These are phyloP conservation scores for Aphanomyces stellatus DNA, from an alignment of 352 stramenopile genomes.

Conservation along the genomic window DNA sequence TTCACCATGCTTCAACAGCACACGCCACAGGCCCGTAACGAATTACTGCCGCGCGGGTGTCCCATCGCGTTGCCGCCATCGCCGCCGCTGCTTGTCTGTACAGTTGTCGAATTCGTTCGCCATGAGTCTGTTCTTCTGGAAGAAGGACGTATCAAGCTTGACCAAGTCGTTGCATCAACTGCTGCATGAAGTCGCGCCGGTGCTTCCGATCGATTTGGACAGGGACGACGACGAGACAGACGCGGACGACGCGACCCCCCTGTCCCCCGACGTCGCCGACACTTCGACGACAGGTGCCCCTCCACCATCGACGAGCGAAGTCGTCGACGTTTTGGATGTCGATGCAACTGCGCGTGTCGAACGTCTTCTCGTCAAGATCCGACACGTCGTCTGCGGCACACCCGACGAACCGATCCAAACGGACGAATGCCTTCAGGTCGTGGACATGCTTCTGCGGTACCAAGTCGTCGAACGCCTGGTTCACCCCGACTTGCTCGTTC, in stretches of 20 bases:
- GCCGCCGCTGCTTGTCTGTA: background rate
- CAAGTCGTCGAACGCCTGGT: slow-evolving; percentile 66
- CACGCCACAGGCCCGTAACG: no score
- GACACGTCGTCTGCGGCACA: slow-evolving; percentile 5
- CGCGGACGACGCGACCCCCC: no score
- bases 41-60: no score
- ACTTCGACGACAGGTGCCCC: background rate
- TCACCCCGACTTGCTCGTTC: slow-evolving; percentile 53
- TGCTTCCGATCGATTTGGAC: background rate
- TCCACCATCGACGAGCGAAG: background rate
- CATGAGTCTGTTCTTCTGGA: slow-evolving; percentile 21
- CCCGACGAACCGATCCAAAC: slow-evolving; percentile 5
- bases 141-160: slow-evolving; percentile 1
- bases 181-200: slow-evolving; percentile 7
- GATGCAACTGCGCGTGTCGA: slow-evolving; percentile 1
- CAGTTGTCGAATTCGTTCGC: no score
- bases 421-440: slow-evolving; percentile 29
- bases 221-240: background rate
- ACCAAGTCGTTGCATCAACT: slow-evolving; percentile 12
- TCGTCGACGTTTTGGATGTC: background rate
- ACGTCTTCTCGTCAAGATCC: slow-evolving; percentile 6
- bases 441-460: slow-evolving; percentile 59
- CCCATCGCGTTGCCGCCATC: no score
- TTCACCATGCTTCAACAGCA: no score
- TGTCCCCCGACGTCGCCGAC: background rate